Evolutionary conservation across 345 rosid genomes (phyloP).

Genomic region (Boechera stricta): DNA sequence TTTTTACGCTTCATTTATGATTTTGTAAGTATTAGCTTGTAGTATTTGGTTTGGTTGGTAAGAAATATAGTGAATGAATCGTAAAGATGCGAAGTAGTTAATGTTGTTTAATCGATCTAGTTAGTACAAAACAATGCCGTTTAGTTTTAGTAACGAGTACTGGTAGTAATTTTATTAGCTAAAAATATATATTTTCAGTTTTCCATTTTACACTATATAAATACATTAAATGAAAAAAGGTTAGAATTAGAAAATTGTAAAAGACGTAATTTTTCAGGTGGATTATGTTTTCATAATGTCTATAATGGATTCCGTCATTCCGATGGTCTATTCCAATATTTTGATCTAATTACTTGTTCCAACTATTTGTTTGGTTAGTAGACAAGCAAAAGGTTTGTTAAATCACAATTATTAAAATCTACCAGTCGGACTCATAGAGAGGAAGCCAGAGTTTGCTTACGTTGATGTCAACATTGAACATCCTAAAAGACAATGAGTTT

Average conservation of each 20-base stretch:
- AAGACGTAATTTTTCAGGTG: slow-evolving; percentile 7
- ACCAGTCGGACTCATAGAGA: not conserved
- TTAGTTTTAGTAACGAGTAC: too few species aligned
- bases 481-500: slow-evolving; percentile 9
- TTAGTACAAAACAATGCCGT: too few species aligned
- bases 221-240: not conserved
- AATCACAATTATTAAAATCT: not conserved
- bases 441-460: slow-evolving; percentile 9
- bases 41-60: slow-evolving; percentile 14
- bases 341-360: slow-evolving; percentile 1
- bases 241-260: not conserved
- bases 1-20: slow-evolving; percentile 24
- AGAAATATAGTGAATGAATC: not conserved
- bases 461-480: slow-evolving; percentile 17
- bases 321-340: not conserved
- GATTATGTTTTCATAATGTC: not conserved
- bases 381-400: slow-evolving; percentile 1
- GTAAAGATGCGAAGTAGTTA: not conserved
- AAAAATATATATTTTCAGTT: not conserved
- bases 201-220: not conserved
- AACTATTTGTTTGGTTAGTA: slow-evolving; percentile 9
- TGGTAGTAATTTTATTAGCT: not conserved
- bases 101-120: not conserved
- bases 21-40: not conserved
- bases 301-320: not conserved